phyloP scores from a whole-genome alignment of 2,329 filamentous ascomycete species.

The Madurella mycetomatis region DNA sequence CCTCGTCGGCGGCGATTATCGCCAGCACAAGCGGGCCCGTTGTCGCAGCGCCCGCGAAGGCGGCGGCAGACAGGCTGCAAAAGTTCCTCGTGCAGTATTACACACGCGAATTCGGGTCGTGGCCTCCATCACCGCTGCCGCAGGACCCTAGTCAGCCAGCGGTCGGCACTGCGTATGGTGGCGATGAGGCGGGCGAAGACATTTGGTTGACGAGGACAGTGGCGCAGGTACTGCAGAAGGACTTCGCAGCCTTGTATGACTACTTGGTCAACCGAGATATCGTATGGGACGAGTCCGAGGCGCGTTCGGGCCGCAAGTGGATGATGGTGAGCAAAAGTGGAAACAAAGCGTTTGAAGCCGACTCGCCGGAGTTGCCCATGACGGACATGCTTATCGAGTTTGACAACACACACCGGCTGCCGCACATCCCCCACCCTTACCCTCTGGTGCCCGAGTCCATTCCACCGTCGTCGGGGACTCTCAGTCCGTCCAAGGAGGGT shows the following conservation, averaged over 20 bases:
- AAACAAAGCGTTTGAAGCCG: conserved; percentile 45
- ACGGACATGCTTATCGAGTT: conserved; percentile 63
- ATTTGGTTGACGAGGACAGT: conserved; percentile 60
- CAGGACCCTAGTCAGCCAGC: conserved; percentile 8
- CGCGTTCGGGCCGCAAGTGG: conserved; percentile 59
- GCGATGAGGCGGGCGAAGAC: conserved; percentile 37
- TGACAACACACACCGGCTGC: conserved; percentile 58
- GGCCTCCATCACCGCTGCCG: conserved; percentile 48
- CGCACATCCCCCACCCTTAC: conserved; percentile 64
- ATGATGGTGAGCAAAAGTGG: conserved; percentile 51
- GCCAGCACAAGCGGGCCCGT: conserved; percentile 29
- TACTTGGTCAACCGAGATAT: conserved; percentile 66
- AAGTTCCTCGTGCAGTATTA: conserved; percentile 59
- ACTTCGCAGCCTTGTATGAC: conserved; percentile 67
- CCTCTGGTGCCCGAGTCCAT: conserved; percentile 57
- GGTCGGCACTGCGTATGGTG: conserved; percentile 17
- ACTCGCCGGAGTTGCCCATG: conserved; percentile 53
- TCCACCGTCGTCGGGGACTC: conserved; percentile 26
- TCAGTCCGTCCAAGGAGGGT: conserved; percentile 23
- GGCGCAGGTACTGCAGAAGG: conserved; percentile 53
- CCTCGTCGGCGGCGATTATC: conserved; percentile 30
- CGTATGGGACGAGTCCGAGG: conserved; percentile 60
- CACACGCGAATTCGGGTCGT: conserved; percentile 50
- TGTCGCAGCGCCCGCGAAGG: conserved; percentile 39
- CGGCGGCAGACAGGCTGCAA: conserved; percentile 55